Conservation (phyloP, 805 yeast species). For the Myxozyma vanderwaltii region DNA sequence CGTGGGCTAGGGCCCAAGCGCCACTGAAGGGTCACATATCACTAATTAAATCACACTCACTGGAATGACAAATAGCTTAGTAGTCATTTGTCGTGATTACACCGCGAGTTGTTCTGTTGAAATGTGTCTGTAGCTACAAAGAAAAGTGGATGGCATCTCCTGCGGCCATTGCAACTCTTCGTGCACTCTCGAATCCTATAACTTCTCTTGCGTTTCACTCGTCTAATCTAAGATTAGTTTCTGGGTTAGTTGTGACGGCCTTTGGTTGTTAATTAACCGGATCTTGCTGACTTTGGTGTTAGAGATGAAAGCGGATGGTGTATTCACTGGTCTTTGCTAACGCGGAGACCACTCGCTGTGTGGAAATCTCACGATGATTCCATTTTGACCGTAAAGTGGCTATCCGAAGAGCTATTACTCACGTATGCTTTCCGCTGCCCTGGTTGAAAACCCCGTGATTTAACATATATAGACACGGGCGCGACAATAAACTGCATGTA, state of each 20-base stretch:
- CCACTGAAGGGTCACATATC: background rate
- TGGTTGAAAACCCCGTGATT: background rate
- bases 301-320: constrained; percentile 63
- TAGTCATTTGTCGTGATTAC: too few relatives aligned
- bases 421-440: constrained; percentile 34
- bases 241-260: constrained; percentile 11
- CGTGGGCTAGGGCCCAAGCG: constrained; percentile 1
- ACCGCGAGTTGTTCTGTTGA: too few relatives aligned
- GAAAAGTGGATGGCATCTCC: constrained; percentile 6
- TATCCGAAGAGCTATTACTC: constrained; percentile 41
- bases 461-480: constrained; percentile 55
- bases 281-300: background rate
- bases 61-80: too few relatives aligned
- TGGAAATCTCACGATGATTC: constrained; percentile 63
- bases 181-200: constrained; percentile 15
- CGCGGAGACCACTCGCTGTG: constrained; percentile 56
- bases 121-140: too few relatives aligned
- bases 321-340: constrained; percentile 63
- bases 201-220: constrained; percentile 20
- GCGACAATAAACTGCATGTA: constrained; percentile 55
- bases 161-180: constrained; percentile 27
- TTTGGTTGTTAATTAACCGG: background rate
- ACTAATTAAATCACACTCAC: background rate
- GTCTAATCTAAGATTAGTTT: constrained; percentile 17
- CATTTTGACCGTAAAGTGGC: constrained; percentile 54